phyloP scores from a whole-genome alignment of 164 flowering plant genomes.

The Kingdonia uniflora region DNA sequence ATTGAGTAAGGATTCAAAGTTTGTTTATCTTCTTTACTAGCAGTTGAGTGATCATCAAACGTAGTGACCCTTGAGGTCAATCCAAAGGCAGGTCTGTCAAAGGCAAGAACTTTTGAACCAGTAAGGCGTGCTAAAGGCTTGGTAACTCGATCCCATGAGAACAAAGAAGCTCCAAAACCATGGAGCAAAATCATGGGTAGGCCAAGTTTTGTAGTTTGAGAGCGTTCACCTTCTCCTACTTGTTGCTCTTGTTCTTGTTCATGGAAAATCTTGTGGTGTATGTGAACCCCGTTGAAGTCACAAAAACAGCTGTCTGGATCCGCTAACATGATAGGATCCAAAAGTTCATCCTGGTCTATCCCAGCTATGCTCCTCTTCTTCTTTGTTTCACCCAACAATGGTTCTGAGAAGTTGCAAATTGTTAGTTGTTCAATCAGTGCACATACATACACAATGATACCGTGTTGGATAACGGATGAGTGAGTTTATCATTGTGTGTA shows the following conservation, averaged over 20 bases:
- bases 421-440: no score
- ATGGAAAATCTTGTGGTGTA: slow-evolving; percentile 91
- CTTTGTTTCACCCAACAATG: slow-evolving; percentile 18
- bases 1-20: slow-evolving; percentile 34
- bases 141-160: slow-evolving; percentile 76
- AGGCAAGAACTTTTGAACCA: slow-evolving; percentile 76
- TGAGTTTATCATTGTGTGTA: no score
- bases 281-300: slow-evolving; percentile 63
- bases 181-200: slow-evolving; percentile 62
- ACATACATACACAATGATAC: no score
- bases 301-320: slow-evolving; percentile 85
- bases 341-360: slow-evolving; percentile 74
- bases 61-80: slow-evolving; percentile 58
- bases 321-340: slow-evolving; percentile 61
- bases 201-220: no score
- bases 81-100: slow-evolving; percentile 97
- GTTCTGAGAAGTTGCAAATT: slow-evolving; percentile 37
- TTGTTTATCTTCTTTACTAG: slow-evolving; percentile 4
- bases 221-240: no score
- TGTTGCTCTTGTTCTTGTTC: no score
- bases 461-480: no score
- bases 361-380: slow-evolving; percentile 50
- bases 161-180: slow-evolving; percentile 93
- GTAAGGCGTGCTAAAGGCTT: slow-evolving; percentile 51
- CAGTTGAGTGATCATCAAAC: no score